phyloP scores from a whole-genome alignment of 1,284 basidiomycete species.

The Apiotrichum laibachii region DNA sequence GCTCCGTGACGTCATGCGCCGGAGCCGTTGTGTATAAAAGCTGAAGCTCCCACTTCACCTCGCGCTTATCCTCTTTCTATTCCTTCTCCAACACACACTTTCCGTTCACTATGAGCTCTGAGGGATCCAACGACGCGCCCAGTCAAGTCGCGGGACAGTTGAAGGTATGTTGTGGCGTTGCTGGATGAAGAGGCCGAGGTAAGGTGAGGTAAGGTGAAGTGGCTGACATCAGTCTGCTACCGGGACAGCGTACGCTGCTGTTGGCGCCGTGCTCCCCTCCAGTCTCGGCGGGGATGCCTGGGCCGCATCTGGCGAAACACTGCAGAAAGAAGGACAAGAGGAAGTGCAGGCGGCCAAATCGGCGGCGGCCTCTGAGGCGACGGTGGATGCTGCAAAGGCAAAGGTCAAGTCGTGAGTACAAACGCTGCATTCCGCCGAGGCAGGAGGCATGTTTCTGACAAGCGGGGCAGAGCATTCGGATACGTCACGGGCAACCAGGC shows the following conservation, averaged over 20 bases:
- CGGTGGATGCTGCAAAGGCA: conserved; percentile 35
- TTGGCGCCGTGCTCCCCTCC: conserved; percentile 36
- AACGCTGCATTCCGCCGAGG: neutral
- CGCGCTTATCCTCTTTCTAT: no score
- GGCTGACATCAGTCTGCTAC: conserved; percentile 12
- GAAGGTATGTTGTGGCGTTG: conserved; percentile 23
- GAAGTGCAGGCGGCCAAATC: conserved; percentile 45
- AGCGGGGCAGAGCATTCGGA: conserved; percentile 42
- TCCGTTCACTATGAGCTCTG: neutral
- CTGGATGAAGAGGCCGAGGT: no score
- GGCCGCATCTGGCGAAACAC: conserved; percentile 32
- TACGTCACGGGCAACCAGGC: conserved; percentile 48
- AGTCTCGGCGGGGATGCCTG: conserved; percentile 28
- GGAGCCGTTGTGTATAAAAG: no score
- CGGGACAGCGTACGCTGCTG: conserved; percentile 24
- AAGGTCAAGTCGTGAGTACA: conserved; percentile 47
- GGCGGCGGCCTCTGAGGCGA: conserved; percentile 38
- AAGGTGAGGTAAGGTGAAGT: neutral
- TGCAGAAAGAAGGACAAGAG: conserved; percentile 33
- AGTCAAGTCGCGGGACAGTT: conserved; percentile 39
- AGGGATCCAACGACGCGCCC: conserved; percentile 21
- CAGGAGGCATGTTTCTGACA: no score
- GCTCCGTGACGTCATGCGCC: no score
- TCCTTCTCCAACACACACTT: no score
- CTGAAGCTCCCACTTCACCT: no score